Evolutionary conservation across 2,329 filamentous ascomycete species (phyloP).

Genomic region (Colletotrichum eleusines): DNA sequence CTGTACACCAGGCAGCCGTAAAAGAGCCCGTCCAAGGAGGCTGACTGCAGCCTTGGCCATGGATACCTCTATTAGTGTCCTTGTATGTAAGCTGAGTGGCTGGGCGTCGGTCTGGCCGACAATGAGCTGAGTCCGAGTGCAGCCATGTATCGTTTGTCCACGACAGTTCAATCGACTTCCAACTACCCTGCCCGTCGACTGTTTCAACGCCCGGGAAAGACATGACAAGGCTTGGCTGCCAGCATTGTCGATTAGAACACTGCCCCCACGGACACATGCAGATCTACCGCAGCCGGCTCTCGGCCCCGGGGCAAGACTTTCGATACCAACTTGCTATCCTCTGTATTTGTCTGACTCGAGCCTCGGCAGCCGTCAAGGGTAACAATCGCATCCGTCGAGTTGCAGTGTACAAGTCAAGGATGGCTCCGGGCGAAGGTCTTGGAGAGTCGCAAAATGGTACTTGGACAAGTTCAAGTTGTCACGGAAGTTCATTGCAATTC

Average conservation of each 20-base stretch:
- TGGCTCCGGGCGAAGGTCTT: neutral
- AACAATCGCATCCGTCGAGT: neutral
- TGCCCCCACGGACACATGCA: neutral
- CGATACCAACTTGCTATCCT: neutral
- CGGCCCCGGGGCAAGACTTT: neutral
- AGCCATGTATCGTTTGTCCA: neutral
- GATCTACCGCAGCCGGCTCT: neutral
- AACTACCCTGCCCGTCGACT: slow-evolving; percentile 1
- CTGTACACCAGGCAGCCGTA: slow-evolving; percentile 3
- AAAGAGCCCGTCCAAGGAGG: neutral
- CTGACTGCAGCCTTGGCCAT: neutral
- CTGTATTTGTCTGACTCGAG: neutral
- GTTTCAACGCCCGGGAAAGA: neutral
- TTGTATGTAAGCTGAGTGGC: neutral
- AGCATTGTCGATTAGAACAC: neutral
- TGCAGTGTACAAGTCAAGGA: neutral
- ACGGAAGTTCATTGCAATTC: neutral
- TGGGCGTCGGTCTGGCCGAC: neutral
- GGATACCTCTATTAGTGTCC: neutral
- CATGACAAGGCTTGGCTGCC: slow-evolving; percentile 16
- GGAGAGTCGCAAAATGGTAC: neutral
- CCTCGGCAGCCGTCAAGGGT: neutral
- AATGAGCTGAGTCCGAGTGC: neutral
- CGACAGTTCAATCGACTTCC: neutral
- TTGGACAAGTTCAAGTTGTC: neutral